These are phyloP conservation scores for Sequoia sempervirens DNA, from an alignment of 75 land plant genomes.

Conservation along the genomic window DNA sequence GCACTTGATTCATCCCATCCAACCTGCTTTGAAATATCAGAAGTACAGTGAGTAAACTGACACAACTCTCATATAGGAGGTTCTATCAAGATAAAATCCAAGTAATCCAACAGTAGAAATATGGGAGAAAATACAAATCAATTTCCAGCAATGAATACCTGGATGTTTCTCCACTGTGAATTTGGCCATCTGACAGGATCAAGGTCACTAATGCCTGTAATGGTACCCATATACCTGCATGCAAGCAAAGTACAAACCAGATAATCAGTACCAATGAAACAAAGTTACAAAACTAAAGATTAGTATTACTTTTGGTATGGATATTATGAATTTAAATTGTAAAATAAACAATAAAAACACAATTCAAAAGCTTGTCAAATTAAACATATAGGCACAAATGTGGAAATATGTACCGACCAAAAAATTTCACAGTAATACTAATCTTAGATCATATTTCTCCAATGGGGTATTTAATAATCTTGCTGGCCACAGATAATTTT, in stretches of 20 bases:
- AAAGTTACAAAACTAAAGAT: neutral
- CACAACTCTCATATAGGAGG: neutral
- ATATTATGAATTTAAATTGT: neutral
- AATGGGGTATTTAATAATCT: too few species aligned
- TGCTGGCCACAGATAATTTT: neutral
- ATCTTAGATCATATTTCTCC: too few species aligned
- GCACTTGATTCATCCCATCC: conserved; percentile 99
- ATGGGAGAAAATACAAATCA: neutral
- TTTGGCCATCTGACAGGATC: conserved; percentile 74
- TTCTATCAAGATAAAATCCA: neutral
- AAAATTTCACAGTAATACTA: too few species aligned
- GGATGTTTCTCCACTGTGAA: conserved; percentile 84
- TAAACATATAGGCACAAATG: neutral
- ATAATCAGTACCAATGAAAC: neutral
- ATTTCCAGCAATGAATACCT: conserved; percentile 30
- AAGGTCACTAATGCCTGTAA: conserved; percentile 77
- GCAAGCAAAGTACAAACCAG: neutral
- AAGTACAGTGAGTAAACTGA: neutral
- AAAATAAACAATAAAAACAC: neutral
- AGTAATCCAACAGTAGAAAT: neutral
- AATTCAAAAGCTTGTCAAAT: neutral
- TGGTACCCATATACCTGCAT: conserved; percentile 78
- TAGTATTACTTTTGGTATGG: neutral
- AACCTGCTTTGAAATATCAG: conserved; percentile 49
- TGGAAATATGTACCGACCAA: neutral